These are phyloP conservation scores for Neonectria sp. DNA, from an alignment of 2,329 filamentous ascomycete genomes.

Conservation along the genomic window DNA sequence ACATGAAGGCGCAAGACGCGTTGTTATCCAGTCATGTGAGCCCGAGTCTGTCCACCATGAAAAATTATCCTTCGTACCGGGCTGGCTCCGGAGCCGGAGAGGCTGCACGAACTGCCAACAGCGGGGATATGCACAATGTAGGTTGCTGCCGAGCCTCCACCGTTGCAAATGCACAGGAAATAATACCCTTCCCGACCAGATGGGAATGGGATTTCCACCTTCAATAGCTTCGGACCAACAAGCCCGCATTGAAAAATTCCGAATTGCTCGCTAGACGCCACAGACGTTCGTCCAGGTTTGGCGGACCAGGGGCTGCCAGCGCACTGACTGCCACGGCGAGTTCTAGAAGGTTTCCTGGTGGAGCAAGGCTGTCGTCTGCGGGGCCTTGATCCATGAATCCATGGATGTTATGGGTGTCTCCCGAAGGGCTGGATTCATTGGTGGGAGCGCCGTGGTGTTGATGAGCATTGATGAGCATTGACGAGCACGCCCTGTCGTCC, in stretches of 20 bases:
- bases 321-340: conserved; percentile 15
- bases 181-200: not conserved
- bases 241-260: conserved; percentile 3
- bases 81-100: conserved; percentile 1
- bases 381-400: conserved; percentile 24
- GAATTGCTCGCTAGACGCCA: conserved; percentile 15
- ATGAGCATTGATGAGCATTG: not conserved
- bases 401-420: conserved; percentile 1
- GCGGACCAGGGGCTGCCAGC: conserved; percentile 14
- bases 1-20: not conserved
- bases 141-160: not conserved
- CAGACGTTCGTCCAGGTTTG: conserved; percentile 9
- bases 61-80: not conserved
- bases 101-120: not conserved
- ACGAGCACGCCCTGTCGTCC: not conserved
- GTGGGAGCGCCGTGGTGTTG: conserved; percentile 5
- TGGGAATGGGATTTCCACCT: not conserved
- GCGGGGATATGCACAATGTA: not conserved
- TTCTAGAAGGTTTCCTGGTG: conserved; percentile 30
- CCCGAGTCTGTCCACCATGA: not conserved
- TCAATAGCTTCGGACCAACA: conserved; percentile 8
- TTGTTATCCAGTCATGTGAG: not conserved
- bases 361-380: conserved; percentile 20
- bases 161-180: not conserved
- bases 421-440: conserved; percentile 16